Evolutionary conservation across 441 rosid species (phyloP).

Genomic region (Corymbia citriodora): DNA sequence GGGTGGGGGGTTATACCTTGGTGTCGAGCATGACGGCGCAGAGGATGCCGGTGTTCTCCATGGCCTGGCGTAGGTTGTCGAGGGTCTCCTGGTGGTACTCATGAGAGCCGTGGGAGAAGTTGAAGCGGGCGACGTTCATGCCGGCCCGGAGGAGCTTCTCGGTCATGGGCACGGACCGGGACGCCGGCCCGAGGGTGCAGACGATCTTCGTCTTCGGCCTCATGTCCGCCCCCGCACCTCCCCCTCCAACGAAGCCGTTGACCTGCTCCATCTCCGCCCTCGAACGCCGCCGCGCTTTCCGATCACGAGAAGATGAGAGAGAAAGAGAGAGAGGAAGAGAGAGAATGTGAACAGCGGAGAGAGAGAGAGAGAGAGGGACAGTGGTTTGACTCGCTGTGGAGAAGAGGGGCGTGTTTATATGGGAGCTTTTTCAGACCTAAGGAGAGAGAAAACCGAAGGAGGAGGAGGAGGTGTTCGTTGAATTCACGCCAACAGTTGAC

Average conservation of each 20-base stretch:
- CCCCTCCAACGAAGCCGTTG: not conserved
- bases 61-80: conserved; percentile 10
- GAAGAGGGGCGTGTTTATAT: not conserved
- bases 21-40: conserved; percentile 19
- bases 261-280: not conserved
- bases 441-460: not conserved
- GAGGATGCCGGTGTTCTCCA: conserved; percentile 11
- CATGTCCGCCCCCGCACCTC: not conserved
- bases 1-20: not conserved
- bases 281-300: not conserved
- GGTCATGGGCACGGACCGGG: conserved; percentile 12
- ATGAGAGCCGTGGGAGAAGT: conserved; percentile 15
- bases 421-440: conserved; percentile 12
- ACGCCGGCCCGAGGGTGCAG: conserved; percentile 16
- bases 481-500: not conserved
- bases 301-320: not conserved
- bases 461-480: not conserved
- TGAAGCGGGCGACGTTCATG: conserved; percentile 17
- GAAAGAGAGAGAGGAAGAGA: not conserved
- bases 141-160: conserved; percentile 16
- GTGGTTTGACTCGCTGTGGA: not conserved
- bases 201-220: conserved; percentile 17
- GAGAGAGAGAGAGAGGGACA: not conserved
- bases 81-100: conserved; percentile 18
- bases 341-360: not conserved